Conservation (phyloP, 192 early-diverging fungal genomes). For the Lobosporangium transversale region DNA sequence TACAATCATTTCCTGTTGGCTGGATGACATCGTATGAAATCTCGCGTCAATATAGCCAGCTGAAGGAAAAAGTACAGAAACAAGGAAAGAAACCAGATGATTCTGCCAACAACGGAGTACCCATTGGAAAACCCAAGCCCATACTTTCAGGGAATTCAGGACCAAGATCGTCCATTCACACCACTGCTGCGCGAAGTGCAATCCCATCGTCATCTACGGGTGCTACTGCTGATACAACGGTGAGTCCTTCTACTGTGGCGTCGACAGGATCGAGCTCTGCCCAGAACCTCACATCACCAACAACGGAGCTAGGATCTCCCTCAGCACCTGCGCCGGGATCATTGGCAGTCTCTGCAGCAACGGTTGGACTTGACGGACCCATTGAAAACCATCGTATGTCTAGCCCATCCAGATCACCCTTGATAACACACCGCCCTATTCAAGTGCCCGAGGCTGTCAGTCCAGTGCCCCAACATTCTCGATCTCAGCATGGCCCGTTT, state of each 20-base stretch:
- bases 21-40: conserved; percentile 69
- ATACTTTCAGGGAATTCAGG: background rate
- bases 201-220: background rate
- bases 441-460: conserved; percentile 4
- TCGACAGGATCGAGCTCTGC: background rate
- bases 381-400: background rate
- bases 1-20: conserved; percentile 55
- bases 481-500: background rate
- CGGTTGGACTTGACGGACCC: background rate
- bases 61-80: conserved; percentile 55
- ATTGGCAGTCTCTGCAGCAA: background rate
- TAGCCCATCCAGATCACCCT: conserved; percentile 11
- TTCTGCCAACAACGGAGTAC: background rate
- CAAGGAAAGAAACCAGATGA: conserved; percentile 28
- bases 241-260: background rate
- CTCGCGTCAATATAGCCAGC: conserved; percentile 60
- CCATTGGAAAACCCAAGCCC: conserved; percentile 2
- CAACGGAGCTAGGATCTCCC: too few relatives aligned
- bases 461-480: background rate
- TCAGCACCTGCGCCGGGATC: background rate
- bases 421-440: background rate
- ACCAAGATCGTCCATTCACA: background rate
- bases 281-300: background rate
- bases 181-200: background rate
- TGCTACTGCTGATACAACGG: background rate